Evolutionary conservation across 2,329 filamentous ascomycete genomes (phyloP).

Genomic region (Lecanicillium sp.): DNA sequence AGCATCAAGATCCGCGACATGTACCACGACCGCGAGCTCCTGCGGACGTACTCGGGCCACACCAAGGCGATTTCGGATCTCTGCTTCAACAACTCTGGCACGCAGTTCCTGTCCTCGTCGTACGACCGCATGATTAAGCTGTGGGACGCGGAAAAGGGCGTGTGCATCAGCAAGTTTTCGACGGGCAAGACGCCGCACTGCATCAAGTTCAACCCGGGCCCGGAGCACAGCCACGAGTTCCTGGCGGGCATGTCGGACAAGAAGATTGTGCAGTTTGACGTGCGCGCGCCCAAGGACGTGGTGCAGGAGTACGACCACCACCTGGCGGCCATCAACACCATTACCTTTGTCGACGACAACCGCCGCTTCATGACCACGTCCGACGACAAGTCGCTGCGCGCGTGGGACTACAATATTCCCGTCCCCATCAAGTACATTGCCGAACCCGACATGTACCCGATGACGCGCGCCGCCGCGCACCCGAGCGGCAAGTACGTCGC

Average conservation of each 20-base stretch:
- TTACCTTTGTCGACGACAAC: conserved; percentile 91
- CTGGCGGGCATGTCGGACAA: conserved; percentile 96
- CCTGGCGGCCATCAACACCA: conserved; percentile 93
- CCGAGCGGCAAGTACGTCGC: conserved; percentile 91
- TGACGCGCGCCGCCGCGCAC: conserved; percentile 78
- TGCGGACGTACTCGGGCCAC: conserved; percentile 89
- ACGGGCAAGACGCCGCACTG: conserved; percentile 95
- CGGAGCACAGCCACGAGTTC: conserved; percentile 77
- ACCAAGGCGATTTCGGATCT: conserved; percentile 84
- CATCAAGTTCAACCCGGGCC: conserved; percentile 81
- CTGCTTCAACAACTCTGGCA: conserved; percentile 75
- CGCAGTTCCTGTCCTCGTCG: conserved; percentile 80
- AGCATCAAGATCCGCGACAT: conserved; percentile 93
- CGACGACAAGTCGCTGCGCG: conserved; percentile 90
- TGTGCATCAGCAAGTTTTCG: conserved; percentile 80
- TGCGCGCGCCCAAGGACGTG: conserved; percentile 64
- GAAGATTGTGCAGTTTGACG: conserved; percentile 97
- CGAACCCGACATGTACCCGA: conserved; percentile 95
- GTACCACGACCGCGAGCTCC: conserved; percentile 79
- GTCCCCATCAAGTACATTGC: conserved; percentile 98
- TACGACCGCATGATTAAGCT: conserved; percentile 96
- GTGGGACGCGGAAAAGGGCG: conserved; percentile 95
- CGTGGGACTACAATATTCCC: conserved; percentile 98
- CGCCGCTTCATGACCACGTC: conserved; percentile 96
- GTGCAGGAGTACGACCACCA: conserved; percentile 99